These are phyloP conservation scores for Magnusiomyces paraingens DNA, from an alignment of 1,139 yeast species.

Conservation along the genomic window DNA sequence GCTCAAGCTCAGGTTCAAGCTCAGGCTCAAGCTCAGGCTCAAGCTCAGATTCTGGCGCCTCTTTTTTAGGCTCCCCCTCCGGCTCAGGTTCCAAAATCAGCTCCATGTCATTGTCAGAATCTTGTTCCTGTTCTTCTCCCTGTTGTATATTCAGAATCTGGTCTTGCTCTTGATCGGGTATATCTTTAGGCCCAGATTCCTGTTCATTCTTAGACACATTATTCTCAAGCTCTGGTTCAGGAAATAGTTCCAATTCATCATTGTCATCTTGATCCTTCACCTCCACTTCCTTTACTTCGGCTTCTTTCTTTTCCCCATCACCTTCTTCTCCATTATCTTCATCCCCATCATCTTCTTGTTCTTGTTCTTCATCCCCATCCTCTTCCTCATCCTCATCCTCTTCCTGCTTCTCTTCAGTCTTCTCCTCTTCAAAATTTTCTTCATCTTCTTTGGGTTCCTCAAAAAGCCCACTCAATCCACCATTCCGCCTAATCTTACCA, in stretches of 20 bases:
- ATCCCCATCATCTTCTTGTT: not conserved
- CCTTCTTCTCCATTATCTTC: not conserved
- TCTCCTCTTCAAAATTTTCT: not conserved
- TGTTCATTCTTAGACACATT: not conserved
- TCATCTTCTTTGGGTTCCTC: slow-evolving; percentile 9
- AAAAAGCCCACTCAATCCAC: slow-evolving; percentile 28
- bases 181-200: no score
- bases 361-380: not conserved
- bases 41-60: no score
- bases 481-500: slow-evolving; percentile 21
- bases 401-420: not conserved
- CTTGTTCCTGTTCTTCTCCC: no score
- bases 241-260: not conserved
- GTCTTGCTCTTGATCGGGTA: no score
- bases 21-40: no score
- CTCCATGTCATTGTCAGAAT: not conserved
- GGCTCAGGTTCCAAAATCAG: not conserved
- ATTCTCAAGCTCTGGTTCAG: not conserved
- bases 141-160: no score
- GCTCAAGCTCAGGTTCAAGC: no score
- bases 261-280: not conserved
- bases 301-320: not conserved
- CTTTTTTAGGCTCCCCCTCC: no score
- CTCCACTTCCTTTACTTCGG: not conserved
- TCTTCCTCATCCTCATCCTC: not conserved